Percentiles rank a stretch among this genome's conserved stretches.
phyloP scores from a whole-genome alignment of 257 asterid genomes.

The Fraxinus excelsior region DNA sequence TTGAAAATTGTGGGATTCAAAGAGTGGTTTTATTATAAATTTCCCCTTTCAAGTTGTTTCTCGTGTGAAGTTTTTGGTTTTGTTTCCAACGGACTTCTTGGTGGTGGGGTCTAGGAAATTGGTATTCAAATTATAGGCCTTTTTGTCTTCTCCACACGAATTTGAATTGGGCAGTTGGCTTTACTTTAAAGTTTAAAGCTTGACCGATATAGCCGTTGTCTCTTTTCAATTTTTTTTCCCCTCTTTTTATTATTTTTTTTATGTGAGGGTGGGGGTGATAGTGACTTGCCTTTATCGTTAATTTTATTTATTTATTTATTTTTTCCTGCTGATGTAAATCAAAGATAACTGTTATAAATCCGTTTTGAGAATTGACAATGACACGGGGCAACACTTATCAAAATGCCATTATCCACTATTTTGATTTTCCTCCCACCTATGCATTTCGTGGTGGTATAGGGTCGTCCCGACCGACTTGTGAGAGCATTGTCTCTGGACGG shows the following conservation, averaged over 20 bases:
- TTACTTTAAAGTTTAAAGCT: background rate
- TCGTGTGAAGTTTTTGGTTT: background rate
- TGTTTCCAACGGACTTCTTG: slow-evolving; percentile 21
- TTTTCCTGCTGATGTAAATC: no score
- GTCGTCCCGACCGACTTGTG: no score
- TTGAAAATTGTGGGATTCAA: background rate
- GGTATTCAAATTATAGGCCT: background rate
- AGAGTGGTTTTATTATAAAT: background rate
- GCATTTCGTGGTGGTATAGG: no score
- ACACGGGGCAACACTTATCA: no score
- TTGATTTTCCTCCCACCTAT: no score
- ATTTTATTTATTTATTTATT: no score
- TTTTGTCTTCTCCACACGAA: background rate
- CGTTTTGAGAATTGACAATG: no score
- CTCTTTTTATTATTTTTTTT: no score
- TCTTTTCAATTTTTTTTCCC: background rate
- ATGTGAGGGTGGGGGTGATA: background rate
- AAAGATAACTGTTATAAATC: no score
- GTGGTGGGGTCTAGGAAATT: slow-evolving; percentile 19
- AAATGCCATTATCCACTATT: no score
- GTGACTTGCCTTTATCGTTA: no score
- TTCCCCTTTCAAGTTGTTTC: background rate
- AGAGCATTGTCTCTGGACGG: no score
- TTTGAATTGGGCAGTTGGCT: slow-evolving; percentile 20
- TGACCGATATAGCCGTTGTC: background rate